Evolutionary conservation across 768 basidiomycete genomes (phyloP).

Genomic region (Leucocoprinus leucothites): DNA sequence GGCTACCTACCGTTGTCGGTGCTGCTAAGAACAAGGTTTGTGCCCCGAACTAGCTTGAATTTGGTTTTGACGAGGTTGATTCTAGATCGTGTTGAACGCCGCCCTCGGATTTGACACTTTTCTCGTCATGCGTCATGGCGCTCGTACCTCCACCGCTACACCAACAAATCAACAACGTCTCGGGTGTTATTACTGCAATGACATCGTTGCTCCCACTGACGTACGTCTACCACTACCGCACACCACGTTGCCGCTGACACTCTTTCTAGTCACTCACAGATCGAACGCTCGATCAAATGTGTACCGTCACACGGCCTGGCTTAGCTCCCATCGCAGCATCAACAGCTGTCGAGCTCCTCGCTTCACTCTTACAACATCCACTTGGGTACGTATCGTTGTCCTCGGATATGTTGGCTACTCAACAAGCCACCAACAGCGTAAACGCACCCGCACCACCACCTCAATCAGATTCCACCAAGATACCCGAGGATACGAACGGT

Average conservation of each 20-base stretch:
- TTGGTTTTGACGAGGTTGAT: too few species aligned
- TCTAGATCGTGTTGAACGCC: slow-evolving; percentile 87
- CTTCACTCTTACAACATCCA: slow-evolving; percentile 87
- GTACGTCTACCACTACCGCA: slow-evolving; percentile 36
- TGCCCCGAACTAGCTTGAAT: too few species aligned
- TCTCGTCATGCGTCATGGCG: slow-evolving; percentile 95
- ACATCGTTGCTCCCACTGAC: slow-evolving; percentile 94
- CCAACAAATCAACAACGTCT: slow-evolving; percentile 38
- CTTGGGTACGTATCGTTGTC: slow-evolving; percentile 50
- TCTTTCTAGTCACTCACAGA: slow-evolving; percentile 58
- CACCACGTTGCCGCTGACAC: slow-evolving; percentile 37
- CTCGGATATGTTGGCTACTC: too few species aligned
- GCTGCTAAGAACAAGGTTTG: slow-evolving; percentile 80
- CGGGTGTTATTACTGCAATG: slow-evolving; percentile 98
- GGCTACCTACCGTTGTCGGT: slow-evolving; percentile 90
- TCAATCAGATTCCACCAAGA: slow-evolving; percentile 24
- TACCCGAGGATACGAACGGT: slow-evolving; percentile 59
- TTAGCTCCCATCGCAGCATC: slow-evolving; percentile 88
- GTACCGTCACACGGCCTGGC: slow-evolving; percentile 95
- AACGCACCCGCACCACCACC: slow-evolving; percentile 72
- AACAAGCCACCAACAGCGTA: slow-evolving; percentile 19
- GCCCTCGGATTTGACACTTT: slow-evolving; percentile 95
- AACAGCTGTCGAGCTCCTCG: slow-evolving; percentile 90
- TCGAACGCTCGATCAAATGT: slow-evolving; percentile 97
- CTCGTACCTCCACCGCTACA: slow-evolving; percentile 39